Evolutionary conservation across 495 filamentous ascomycete genomes (phyloP).

Genomic region (Geopyxis carbonaria): DNA sequence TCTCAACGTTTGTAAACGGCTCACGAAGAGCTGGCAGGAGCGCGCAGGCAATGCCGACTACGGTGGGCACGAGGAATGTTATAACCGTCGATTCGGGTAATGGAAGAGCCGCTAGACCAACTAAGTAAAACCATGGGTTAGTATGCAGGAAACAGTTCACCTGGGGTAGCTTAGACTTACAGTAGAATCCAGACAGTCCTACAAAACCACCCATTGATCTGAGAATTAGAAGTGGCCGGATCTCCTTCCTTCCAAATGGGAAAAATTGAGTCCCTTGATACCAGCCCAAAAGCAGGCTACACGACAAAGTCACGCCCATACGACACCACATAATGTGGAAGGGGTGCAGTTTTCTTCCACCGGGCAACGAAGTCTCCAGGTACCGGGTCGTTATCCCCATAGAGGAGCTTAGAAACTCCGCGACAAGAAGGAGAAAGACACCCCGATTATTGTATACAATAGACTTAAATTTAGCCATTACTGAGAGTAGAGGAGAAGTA

Average conservation of each 20-base stretch:
- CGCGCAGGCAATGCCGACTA: constrained; percentile 68
- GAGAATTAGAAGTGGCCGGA: constrained; percentile 47
- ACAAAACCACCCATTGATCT: constrained; percentile 65
- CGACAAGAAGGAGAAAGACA: constrained; percentile 51
- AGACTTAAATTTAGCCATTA: no score
- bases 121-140: constrained; percentile 38
- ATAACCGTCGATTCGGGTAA: constrained; percentile 84
- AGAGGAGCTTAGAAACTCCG: constrained; percentile 66
- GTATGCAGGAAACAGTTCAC: constrained; percentile 35
- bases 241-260: constrained; percentile 48
- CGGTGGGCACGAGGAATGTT: constrained; percentile 63
- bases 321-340: constrained; percentile 77
- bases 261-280: constrained; percentile 46
- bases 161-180: constrained; percentile 27
- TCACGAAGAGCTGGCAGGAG: constrained; percentile 49
- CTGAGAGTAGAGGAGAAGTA: no score
- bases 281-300: constrained; percentile 58
- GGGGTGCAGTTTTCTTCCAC: constrained; percentile 55
- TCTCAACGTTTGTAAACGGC: constrained; percentile 64
- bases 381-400: constrained; percentile 76
- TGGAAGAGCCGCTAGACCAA: constrained; percentile 35
- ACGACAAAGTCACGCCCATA: constrained; percentile 57
- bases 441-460: no score
- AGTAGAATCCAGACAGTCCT: constrained; percentile 67
- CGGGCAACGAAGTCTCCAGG: constrained; percentile 41